Conservation (phyloP, 2,329 filamentous ascomycete species). For the Seiridium cupressi region DNA sequence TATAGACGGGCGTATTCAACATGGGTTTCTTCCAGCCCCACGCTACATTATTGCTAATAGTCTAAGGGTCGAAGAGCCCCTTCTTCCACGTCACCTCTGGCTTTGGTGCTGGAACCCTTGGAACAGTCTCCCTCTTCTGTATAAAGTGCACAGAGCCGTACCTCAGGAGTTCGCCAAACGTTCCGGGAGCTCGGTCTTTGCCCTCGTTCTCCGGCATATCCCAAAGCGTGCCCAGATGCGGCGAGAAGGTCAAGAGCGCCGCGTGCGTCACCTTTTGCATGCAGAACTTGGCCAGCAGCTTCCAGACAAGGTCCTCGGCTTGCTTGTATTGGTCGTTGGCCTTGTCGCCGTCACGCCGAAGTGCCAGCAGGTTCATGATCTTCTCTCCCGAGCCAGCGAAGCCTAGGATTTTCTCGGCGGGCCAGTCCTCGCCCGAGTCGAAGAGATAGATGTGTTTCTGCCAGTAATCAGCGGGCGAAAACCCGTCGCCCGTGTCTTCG, state of each 20-base stretch:
- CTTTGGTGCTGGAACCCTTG: background rate
- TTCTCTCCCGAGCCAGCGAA: conserved; percentile 10
- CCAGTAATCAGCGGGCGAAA: conserved; percentile 21
- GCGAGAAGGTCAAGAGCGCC: conserved; percentile 11
- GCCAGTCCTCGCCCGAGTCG: conserved; percentile 5
- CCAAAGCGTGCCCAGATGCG: conserved; percentile 12
- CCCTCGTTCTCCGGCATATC: conserved; percentile 13
- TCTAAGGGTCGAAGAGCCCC: conserved; percentile 2
- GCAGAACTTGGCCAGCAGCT: conserved; percentile 9
- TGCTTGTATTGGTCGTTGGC: conserved; percentile 6
- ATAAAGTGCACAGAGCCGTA: conserved; percentile 11
- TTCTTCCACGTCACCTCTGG: background rate
- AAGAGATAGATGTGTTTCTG: conserved; percentile 11
- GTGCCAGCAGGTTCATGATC: conserved; percentile 18
- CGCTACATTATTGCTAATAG: no score
- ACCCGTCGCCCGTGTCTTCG: conserved; percentile 21
- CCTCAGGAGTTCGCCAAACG: conserved; percentile 16
- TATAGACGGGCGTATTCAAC: no score
- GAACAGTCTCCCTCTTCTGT: conserved; percentile 11
- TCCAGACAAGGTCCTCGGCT: conserved; percentile 14
- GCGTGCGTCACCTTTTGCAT: conserved; percentile 17
- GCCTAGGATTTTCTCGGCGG: conserved; percentile 15
- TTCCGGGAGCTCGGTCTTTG: conserved; percentile 14
- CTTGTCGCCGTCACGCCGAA: conserved; percentile 15
- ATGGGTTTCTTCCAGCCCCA: no score